phyloP scores from a whole-genome alignment of 2,329 filamentous ascomycete species.

The Phoma herbarum region DNA sequence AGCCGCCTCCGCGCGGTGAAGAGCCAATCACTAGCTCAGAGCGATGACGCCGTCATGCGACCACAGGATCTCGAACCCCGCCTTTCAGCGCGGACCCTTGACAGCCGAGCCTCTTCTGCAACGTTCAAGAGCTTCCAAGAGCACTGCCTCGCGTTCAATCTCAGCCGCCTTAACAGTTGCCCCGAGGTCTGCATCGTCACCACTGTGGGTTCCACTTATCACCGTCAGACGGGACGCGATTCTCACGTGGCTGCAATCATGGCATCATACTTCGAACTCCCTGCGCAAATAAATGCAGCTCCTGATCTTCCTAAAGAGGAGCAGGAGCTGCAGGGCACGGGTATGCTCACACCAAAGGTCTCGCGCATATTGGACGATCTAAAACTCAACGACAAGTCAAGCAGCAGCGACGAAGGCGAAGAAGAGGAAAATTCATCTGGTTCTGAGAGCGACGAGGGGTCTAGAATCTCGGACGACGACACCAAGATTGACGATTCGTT shows the following conservation, averaged over 20 bases:
- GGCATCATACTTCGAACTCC: constrained; percentile 50
- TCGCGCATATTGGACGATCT: constrained; percentile 42
- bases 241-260: constrained; percentile 26
- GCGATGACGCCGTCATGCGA: constrained; percentile 15
- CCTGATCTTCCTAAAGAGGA: constrained; percentile 25
- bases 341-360: constrained; percentile 43
- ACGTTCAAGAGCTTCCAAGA: constrained; percentile 19
- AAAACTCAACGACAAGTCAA: constrained; percentile 38
- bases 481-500: constrained; percentile 20
- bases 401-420: constrained; percentile 30
- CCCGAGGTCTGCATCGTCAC: constrained; percentile 6
- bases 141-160: constrained; percentile 14
- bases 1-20: neutral
- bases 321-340: constrained; percentile 28
- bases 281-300: constrained; percentile 30
- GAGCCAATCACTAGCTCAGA: constrained; percentile 17
- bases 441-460: constrained; percentile 21
- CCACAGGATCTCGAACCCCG: constrained; percentile 16
- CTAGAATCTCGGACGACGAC: constrained; percentile 14
- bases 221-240: constrained; percentile 8
- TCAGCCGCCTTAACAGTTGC: constrained; percentile 18
- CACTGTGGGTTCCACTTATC: constrained; percentile 14
- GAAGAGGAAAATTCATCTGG: constrained; percentile 5
- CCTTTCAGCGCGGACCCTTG: constrained; percentile 13
- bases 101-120: constrained; percentile 18